Evolutionary conservation across 345 rosid genomes (phyloP), one percentile per base, ranked within the genome.

Genomic region (Anacardium occidentale): DNA sequence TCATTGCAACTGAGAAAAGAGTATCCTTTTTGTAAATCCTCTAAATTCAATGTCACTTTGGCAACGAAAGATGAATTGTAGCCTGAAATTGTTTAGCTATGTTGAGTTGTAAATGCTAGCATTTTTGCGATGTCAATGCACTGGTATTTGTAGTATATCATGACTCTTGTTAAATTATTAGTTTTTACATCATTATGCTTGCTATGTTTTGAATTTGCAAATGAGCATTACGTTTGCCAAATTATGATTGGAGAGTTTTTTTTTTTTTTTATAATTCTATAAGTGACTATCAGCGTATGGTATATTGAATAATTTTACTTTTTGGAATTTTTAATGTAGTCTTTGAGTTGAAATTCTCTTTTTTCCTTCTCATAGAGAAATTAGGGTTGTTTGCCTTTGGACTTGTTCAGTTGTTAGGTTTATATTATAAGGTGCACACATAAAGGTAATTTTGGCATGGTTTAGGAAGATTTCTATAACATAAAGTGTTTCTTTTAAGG

Each of bases 1-100:
- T 96, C 99, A 40, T 81, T 91, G 81, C 97, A 88, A 83, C 90
- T 96, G 77, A 83, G 99, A 76, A 93, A 93, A 88, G 98, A 93
- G 97, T 91, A 94, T 87, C 95, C 91, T 83, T 69, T 74, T 64
- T 29, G 32, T 26, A 20, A 15, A n/a, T 18, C n/a, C n/a, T 3
- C 5, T 48, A 14, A 48, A 12, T 12, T 48, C 53, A 47, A 48
- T 12, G 53, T 13, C n/a, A 12, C 4, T 10, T 47, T 47, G 51
- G 51, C 51, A 47, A 10, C 15, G 51, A 6, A 37, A 37, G 40
- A 12, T 48, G 53, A 48, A 48, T 14, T 48, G 53, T 13, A 48
- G 17, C 15, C 5, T 3, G 15, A 48, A 14, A 48, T 48, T 47
- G 12, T 47, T 47, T 7, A 10, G 14, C 14, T 8, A 47, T 12